Conservation (phyloP, 2,329 filamentous ascomycete species). For the Trichoderma semiorbis region DNA sequence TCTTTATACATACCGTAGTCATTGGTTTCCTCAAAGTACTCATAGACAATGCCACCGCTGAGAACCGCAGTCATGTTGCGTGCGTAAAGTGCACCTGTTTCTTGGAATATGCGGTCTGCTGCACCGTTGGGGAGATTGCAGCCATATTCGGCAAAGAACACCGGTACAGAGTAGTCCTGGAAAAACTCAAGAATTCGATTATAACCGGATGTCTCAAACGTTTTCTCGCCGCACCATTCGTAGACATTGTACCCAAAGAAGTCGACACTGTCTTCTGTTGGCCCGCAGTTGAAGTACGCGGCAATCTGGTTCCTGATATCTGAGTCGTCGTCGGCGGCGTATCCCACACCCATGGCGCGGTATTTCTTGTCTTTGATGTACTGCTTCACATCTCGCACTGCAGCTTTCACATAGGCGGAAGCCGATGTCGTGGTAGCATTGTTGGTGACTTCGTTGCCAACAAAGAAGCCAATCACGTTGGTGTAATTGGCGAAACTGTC, state of each 20-base stretch:
- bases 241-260: conserved; percentile 99
- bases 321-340: conserved; percentile 91
- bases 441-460: conserved; percentile 96
- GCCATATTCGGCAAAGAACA: conserved; percentile 98
- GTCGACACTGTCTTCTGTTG: conserved; percentile 66
- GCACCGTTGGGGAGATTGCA: conserved; percentile 69
- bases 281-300: conserved; percentile 91
- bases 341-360: conserved; percentile 83
- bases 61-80: conserved; percentile 79
- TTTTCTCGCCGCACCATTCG: conserved; percentile 92
- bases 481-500: conserved; percentile 77
- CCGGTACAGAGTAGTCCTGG: conserved; percentile 81
- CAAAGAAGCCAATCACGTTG: conserved; percentile 97
- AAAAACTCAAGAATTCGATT: conserved; percentile 82
- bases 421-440: conserved; percentile 81
- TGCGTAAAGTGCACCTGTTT: conserved; percentile 78
- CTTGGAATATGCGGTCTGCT: conserved; percentile 73
- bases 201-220: conserved; percentile 74
- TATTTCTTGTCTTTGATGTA: conserved; percentile 82
- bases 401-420: conserved; percentile 94
- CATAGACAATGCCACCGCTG: conserved; percentile 97
- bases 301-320: conserved; percentile 78
- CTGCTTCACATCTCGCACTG: conserved; percentile 90
- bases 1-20: conserved; percentile 64
- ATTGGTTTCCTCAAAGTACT: conserved; percentile 92